These are phyloP conservation scores for Leishmania turanica DNA, from an alignment of 208 protist genomes.

Conservation along the genomic window DNA sequence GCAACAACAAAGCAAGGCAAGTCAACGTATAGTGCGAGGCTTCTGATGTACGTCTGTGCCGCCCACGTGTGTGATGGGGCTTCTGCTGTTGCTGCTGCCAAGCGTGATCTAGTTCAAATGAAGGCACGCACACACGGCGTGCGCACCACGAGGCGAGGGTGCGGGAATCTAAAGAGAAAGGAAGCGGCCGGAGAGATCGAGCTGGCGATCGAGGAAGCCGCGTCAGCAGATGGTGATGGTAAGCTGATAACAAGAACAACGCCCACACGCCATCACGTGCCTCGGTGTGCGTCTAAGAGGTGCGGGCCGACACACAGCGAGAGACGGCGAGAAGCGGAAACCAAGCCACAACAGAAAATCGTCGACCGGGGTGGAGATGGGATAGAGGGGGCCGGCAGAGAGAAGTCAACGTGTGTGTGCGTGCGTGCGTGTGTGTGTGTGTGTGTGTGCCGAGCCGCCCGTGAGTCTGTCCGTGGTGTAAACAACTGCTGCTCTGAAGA, in stretches of 20 bases:
- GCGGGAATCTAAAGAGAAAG: slow-evolving; percentile 10
- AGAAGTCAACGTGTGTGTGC: not conserved
- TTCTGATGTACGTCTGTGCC: not conserved
- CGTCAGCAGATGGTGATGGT: not conserved
- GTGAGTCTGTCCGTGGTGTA: not conserved
- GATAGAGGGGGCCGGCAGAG: not conserved
- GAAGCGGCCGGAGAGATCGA: not conserved
- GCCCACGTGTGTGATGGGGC: not conserved
- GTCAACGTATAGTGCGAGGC: not conserved
- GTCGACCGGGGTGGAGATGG: not conserved
- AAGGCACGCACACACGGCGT: not conserved
- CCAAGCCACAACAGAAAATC: not conserved
- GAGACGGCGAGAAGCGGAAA: not conserved
- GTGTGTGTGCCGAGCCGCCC: not conserved
- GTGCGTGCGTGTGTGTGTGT: no score
- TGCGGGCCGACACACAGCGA: not conserved
- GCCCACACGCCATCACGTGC: no score
- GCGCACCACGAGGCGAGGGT: not conserved
- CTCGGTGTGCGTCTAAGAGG: not conserved
- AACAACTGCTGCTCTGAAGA: not conserved
- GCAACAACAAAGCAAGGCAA: not conserved
- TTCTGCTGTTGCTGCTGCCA: not conserved
- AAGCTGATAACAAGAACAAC: not conserved
- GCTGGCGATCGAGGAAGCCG: not conserved
- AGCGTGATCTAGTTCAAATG: not conserved